Percentiles rank a stretch among this genome's conserved stretches.
Conservation (phyloP, 192 early-diverging fungal species). For the Martensiomyces pterosporus region DNA sequence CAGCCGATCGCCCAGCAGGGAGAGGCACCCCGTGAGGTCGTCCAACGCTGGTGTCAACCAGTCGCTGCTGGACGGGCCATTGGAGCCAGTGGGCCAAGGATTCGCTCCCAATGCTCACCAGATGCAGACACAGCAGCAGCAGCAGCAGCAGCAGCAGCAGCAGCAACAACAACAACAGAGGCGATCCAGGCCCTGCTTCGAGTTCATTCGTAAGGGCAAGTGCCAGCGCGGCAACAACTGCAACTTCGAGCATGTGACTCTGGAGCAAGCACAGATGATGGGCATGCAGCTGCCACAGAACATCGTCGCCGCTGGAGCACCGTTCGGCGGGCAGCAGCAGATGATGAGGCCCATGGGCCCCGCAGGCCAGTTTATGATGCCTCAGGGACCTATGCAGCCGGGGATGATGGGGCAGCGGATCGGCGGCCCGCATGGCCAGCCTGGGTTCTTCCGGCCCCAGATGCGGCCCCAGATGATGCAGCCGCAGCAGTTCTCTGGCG, state of each 20-base stretch:
- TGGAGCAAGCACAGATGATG: slow-evolving; percentile 28
- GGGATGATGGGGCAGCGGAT: too few relatives aligned
- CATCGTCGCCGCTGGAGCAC: too few relatives aligned
- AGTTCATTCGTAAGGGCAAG: slow-evolving; percentile 37
- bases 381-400: too few relatives aligned
- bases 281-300: not conserved
- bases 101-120: too few relatives aligned
- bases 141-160: slow-evolving; percentile 3
- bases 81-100: slow-evolving; percentile 11
- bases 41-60: not conserved
- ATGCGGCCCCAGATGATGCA: slow-evolving; percentile 8
- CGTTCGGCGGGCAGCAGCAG: slow-evolving; percentile 10
- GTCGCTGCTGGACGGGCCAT: slow-evolving; percentile 25
- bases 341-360: not conserved
- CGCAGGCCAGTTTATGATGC: not conserved
- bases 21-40: not conserved
- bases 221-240: slow-evolving; percentile 41
- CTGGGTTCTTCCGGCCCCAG: slow-evolving; percentile 6
- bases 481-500: not conserved
- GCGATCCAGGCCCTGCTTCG: slow-evolving; percentile 29
- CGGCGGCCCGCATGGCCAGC: too few relatives aligned
- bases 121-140: too few relatives aligned
- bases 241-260: slow-evolving; percentile 22
- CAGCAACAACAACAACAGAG: slow-evolving; percentile 7
- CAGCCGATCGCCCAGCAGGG: slow-evolving; percentile 20